Base-by-base conservation (phyloP, 495 filamentous ascomycete species). In the Neurospora sp. region DNA sequence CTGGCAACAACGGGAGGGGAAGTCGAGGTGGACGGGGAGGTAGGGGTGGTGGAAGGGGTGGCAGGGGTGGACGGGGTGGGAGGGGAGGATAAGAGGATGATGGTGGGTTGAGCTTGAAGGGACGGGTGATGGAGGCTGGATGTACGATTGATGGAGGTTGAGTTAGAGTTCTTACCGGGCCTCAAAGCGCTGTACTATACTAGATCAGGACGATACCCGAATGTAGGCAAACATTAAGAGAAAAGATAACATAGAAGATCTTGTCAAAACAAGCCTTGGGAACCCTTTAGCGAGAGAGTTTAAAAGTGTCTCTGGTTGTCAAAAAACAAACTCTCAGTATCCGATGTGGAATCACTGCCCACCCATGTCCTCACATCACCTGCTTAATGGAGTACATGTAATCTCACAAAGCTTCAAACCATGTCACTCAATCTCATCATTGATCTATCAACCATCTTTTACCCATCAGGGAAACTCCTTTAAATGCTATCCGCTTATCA, bases 11-110 rank as follows among this genome's bases (percentile, higher is more conserved):
- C 23, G 71, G 73, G 11, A 38, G 72, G 72, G 71, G 81, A 40
- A 80, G 83, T 41, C 76, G 73, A 69, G 70, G 75, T 35, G 75
- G 75, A 38, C 71, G 75, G 5, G 42, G 72, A 48, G n/a, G 44
- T 9, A 18, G 44, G 8, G 7, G 44, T 46, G 41, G 72, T 39
- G 40, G 40, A 6, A 42, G 14, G 40, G 40, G 73, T 71, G 70
- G 41, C 20, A 37, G 72, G 69, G 70, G 70, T 16, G 62, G 59
- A 48, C 4, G 40, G 54, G 41, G 35, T 35, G 35, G 35, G 14
- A 41, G 72, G 39, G 48, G 35, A 31, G 8, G 27, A 2, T 41
- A 41, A 41, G 39, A 23, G 0, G 39, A 37, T n/a, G 69, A 70
- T 42, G n/a, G 5, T 10, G 14, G 37, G n/a, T 2, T 39, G 40